phyloP scores from a whole-genome alignment of 208 protist genomes.

The Leptomonas seymouri region DNA sequence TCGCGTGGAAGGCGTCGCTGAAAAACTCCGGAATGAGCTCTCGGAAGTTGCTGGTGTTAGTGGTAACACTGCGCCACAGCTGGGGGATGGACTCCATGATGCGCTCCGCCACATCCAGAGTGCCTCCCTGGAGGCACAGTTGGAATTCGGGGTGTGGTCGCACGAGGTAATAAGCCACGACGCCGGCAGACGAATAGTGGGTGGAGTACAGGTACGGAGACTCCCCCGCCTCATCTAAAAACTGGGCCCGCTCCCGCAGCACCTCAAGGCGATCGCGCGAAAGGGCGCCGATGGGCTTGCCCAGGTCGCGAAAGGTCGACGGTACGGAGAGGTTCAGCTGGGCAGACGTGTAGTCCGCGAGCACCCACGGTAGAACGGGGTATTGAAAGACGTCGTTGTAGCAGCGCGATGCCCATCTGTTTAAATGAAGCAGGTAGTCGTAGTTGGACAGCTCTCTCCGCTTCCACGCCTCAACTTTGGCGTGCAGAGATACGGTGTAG shows the following conservation, averaged over 20 bases:
- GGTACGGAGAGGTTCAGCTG: slow-evolving; percentile 62
- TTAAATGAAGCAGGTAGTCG: slow-evolving; percentile 61
- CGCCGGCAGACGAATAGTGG: slow-evolving; percentile 96
- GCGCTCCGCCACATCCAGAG: slow-evolving; percentile 91
- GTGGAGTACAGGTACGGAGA: slow-evolving; percentile 89
- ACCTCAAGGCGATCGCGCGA: slow-evolving; percentile 56
- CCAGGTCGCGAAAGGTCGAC: slow-evolving; percentile 85
- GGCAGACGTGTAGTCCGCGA: slow-evolving; percentile 81
- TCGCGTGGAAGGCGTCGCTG: slow-evolving; percentile 10
- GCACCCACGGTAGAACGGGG: slow-evolving; percentile 95
- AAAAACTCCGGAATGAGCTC: slow-evolving; percentile 96
- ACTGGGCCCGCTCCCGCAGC: slow-evolving; percentile 51
- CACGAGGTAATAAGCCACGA: slow-evolving; percentile 95
- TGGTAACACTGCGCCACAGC: slow-evolving; percentile 77
- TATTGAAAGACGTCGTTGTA: slow-evolving; percentile 74
- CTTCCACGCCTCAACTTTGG: slow-evolving; percentile 39
- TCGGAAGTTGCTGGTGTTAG: slow-evolving; percentile 82
- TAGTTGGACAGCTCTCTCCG: slow-evolving; percentile 43
- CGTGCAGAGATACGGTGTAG: slow-evolving; percentile 20
- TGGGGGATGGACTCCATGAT: slow-evolving; percentile 91
- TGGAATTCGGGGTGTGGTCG: slow-evolving; percentile 88
- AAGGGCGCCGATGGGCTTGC: slow-evolving; percentile 94
- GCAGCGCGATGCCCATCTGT: slow-evolving; percentile 56
- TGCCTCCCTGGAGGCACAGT: slow-evolving; percentile 87
- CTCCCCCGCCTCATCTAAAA: slow-evolving; percentile 48